These are phyloP conservation scores for Parasitella parasitica DNA, from an alignment of 371 early-diverging fungal species.

Conservation along the genomic window DNA sequence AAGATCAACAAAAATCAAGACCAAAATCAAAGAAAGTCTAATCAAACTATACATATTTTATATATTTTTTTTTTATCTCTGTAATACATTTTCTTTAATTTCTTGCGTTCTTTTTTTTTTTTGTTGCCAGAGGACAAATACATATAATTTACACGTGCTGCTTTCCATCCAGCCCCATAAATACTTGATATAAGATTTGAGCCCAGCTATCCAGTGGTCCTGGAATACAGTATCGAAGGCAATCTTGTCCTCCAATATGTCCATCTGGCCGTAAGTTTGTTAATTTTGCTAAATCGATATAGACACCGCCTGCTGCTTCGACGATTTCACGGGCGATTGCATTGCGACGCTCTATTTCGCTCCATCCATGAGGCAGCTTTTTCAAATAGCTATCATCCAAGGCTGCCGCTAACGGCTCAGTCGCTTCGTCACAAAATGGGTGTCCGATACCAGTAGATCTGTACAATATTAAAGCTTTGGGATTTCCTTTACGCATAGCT, in stretches of 20 bases:
- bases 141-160: background rate
- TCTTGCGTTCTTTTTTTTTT: background rate
- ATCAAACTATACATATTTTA: background rate
- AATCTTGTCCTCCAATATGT: slow-evolving; percentile 64
- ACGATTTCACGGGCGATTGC: slow-evolving; percentile 54
- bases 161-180: slow-evolving; percentile 28
- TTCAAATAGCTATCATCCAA: slow-evolving; percentile 33
- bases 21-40: slow-evolving; percentile 49
- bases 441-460: slow-evolving; percentile 55
- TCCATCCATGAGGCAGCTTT: slow-evolving; percentile 51
- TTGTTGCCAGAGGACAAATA: background rate
- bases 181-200: slow-evolving; percentile 51
- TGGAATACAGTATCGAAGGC: slow-evolving; percentile 63
- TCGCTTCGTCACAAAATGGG: slow-evolving; percentile 43
- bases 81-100: background rate
- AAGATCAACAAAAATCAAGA: slow-evolving; percentile 11
- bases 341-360: slow-evolving; percentile 55
- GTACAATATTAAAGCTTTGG: slow-evolving; percentile 48
- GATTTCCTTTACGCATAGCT: slow-evolving; percentile 33
- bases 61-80: slow-evolving; percentile 1
- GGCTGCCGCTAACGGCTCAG: slow-evolving; percentile 31
- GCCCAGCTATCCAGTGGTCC: slow-evolving; percentile 62
- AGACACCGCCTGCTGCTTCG: slow-evolving; percentile 60
- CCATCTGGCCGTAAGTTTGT: slow-evolving; percentile 58
- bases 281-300: slow-evolving; percentile 53